A percentile compares a stretch with the other conserved stretches of the same genome.
phyloP scores from a whole-genome alignment of 2,329 filamentous ascomycete species.

The Acarospora socialis region DNA sequence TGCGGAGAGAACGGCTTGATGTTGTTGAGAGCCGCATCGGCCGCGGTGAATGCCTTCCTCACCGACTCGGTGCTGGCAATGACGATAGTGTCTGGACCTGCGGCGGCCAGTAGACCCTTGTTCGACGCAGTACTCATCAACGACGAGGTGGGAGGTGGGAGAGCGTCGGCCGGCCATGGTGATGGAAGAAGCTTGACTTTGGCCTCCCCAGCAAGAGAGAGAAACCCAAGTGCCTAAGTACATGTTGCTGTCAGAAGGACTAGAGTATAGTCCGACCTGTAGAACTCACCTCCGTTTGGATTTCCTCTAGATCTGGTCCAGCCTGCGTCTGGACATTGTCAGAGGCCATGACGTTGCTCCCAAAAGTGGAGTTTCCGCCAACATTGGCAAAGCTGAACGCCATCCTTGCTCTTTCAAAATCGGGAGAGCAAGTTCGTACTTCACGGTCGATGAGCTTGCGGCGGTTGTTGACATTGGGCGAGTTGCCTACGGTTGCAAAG shows the following conservation, averaged over 20 bases:
- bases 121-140: slow-evolving; percentile 71
- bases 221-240: slow-evolving; percentile 61
- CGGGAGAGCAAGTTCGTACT: slow-evolving; percentile 10
- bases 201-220: slow-evolving; percentile 61
- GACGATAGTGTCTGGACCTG: slow-evolving; percentile 64
- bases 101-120: slow-evolving; percentile 72
- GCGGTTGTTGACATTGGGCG: slow-evolving; percentile 14
- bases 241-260: slow-evolving; percentile 7
- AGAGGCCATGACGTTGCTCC: slow-evolving; percentile 16
- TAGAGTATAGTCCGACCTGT: slow-evolving; percentile 11
- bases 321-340: slow-evolving; percentile 26
- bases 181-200: slow-evolving; percentile 68
- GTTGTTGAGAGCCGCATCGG: slow-evolving; percentile 45
- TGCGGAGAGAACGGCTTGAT: slow-evolving; percentile 59
- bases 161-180: slow-evolving; percentile 54
- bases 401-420: slow-evolving; percentile 13
- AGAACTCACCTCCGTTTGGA: slow-evolving; percentile 62
- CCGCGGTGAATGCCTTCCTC: slow-evolving; percentile 55
- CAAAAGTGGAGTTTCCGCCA: slow-evolving; percentile 9
- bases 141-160: slow-evolving; percentile 64
- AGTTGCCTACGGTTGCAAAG: slow-evolving; percentile 22
- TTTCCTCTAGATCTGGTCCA: slow-evolving; percentile 58
- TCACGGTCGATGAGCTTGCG: slow-evolving; percentile 5
- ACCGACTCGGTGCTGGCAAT: slow-evolving; percentile 65
- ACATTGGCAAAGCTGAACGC: slow-evolving; percentile 21